Evolutionary conservation across 2,329 filamentous ascomycete species (phyloP), one percentile per base, ranked within the genome.

Genomic region (Stagonosporopsis tanaceti): DNA sequence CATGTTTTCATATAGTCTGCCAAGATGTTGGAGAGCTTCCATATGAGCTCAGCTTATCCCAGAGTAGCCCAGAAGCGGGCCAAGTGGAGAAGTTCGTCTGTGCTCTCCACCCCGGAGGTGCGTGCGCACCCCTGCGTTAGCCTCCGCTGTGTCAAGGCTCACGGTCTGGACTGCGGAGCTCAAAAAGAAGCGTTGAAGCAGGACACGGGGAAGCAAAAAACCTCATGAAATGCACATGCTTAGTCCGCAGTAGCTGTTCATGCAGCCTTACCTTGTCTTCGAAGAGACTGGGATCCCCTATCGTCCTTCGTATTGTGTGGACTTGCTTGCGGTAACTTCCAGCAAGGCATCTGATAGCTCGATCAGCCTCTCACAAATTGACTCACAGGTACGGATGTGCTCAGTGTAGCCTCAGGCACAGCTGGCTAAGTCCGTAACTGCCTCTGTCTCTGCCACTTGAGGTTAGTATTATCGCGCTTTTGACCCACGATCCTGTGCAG

Each of bases 61-160:
- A 11, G 25, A 45, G 15, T 14, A 35, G 34, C 11, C 17, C 7
- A 22, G 20, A 24, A 24, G 22, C 22, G 22, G 22, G 32, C 7
- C 17, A 35, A 27, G 32, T 30, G 0, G 20, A 30, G 24, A 25
- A 15, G 28, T 45, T 20, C n/a, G 53, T 55, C 41, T 41, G 35
- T 56, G 53, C 27, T 25, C 34, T 45, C n/a, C 50, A 25, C 50
- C 27, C 35, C 47, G 41, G 46, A 40, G 39, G 28, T 12, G 1
- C 25, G 17, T 38, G 24, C 27, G 32, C 40, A n/a, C 40, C 48
- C 48, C 40, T 45, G 48, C 40, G 32, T 46, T 56, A 56, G 53
- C 22, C 38, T 50, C 53, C 53, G 35, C 35, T 14, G 37, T 27
- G 15, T 47, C 50, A 40, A 25, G 20, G 35, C 50, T 35, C 28